Base-by-base conservation (phyloP, 148 eudicot genomes). In the Nyssa sinensis region DNA sequence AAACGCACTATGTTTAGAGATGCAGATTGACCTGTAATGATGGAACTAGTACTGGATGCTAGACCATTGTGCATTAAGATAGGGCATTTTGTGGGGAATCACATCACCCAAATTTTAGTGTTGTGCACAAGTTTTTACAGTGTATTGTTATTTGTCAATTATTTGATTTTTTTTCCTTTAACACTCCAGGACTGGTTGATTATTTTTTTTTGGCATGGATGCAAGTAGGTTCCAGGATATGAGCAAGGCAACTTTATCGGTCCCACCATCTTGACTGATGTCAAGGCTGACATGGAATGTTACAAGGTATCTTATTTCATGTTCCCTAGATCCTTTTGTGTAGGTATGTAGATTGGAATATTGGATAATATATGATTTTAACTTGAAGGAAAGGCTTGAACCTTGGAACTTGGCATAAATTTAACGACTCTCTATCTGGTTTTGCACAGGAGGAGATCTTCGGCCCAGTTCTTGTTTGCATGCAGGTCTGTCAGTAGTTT, bases 401-500 rank as follows among this genome's bases (percentile, higher is more conserved):
- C n/a, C 12, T 11, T 30, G 21, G 58, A 61, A 17, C 33, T 39
- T 71, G 7, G 53, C 66, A 9, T 71, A 28, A 32, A 62, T 33
- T 53, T 70, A 2, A 60, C 17, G 2, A 24, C 21, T 55, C n/a
- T n/a, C n/a, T 65, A 7, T 25, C 21, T 74, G 72, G 72, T 29
- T 57, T 61, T 69, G 12, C 77, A 73, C 90, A 96, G 98, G 99
- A 96, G 85, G 99, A 96, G 79, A 96, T 96, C 25, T 89, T 93
- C 75, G 99, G 99, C 68, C 99, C 99, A 32, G 98, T 96, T 82
- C 94, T 96, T 61, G 72, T 93, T 71, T 96, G 98, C 82, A 84
- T 96, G 99, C 87, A 96, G 99, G 99, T 95, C 41, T 60, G 74
- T 57, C 69, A 23, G 66, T 71, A 59, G 69, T 24, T 44, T n/a